phyloP scores from a whole-genome alignment of 2,329 filamentous ascomycete genomes.

The Didymella segeticola region DNA sequence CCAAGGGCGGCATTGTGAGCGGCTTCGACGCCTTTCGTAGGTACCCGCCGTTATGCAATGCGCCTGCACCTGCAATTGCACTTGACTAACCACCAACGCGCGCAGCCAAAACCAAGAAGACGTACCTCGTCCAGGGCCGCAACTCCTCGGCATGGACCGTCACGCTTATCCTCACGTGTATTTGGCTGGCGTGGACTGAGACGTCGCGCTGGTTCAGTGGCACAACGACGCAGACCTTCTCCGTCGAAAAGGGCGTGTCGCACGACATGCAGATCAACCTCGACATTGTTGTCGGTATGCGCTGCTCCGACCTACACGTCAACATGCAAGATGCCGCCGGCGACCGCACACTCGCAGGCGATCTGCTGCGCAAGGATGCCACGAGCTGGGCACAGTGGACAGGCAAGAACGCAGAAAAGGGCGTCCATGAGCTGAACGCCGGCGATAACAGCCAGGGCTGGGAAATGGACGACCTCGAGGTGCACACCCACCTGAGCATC shows the following conservation, averaged over 20 bases:
- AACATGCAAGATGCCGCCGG: conserved; percentile 97
- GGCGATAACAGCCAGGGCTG: conserved; percentile 59
- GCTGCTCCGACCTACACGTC: conserved; percentile 85
- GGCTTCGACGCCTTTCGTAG: conserved; percentile 97
- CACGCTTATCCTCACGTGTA: conserved; percentile 75
- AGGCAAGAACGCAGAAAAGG: conserved; percentile 69
- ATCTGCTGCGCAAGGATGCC: conserved; percentile 74
- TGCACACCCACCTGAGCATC: conserved; percentile 85
- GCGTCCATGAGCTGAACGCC: conserved; percentile 54
- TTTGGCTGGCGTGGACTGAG: conserved; percentile 79
- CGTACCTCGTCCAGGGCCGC: conserved; percentile 83
- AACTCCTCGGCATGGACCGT: conserved; percentile 95
- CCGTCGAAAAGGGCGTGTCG: conserved; percentile 88
- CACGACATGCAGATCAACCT: conserved; percentile 93
- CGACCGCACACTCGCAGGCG: conserved; percentile 85
- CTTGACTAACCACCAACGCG: too few species aligned
- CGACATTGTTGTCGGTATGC: conserved; percentile 90
- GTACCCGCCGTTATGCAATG: conserved; percentile 45
- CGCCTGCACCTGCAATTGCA: too few species aligned
- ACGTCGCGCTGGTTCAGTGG: conserved; percentile 83
- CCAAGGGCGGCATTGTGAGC: conserved; percentile 64
- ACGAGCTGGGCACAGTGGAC: conserved; percentile 84
- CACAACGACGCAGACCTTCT: conserved; percentile 85
- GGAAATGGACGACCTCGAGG: conserved; percentile 83
- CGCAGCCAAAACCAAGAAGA: conserved; percentile 91